Base-by-base conservation (phyloP, 1,284 basidiomycete genomes). In the Moesziomyces globuligerus region DNA sequence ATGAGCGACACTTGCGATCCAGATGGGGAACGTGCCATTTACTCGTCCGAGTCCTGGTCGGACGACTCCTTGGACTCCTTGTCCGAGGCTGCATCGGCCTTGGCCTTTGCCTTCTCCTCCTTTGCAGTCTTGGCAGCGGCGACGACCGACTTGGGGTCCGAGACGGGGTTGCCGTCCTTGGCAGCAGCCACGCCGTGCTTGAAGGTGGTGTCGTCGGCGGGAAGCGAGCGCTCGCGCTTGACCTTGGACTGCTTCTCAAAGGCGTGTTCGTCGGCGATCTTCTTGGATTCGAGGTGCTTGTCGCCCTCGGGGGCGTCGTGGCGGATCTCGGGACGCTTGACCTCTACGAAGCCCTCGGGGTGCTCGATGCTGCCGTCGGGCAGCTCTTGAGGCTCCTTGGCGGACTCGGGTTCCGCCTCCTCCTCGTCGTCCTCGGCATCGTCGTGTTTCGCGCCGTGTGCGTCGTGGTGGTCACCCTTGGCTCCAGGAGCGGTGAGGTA, bases 341-440 rank as follows among this genome's bases (percentile, higher is more conserved):
- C 60, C 56, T 70, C 67, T 38, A 70, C 60, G 25, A 70, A 70
- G 23, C 67, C 67, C 44, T 70, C 67, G n/a, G 67, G 67, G 28
- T 70, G 67, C 43, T 70, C 67, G 60, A 70, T 70, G 67, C 56
- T 64, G 24, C 67, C 67, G 42, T 64, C 60, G 28, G 60, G 67
- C 34, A 70, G 54, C 53, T 70, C 60, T 48, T 55, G 40, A 25
- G 67, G 60, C 48, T 70, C 60, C 55, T 69, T 58, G 34, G 57
- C 40, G 25, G 49, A 28, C 43, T 62, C 52, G 18, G 49, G 42
- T 29, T 61, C 65, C 13, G 36, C 37, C 1, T 50, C 45, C 17
- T 55, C 39, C 3, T 55, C 42, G 36, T 62, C 46, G 0, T 29
- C 40, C 21, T 57, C 49, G n/a, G 44, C 41, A 10, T 62, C 58